Evolutionary conservation across 257 asterid genomes (phyloP), one percentile per base, ranked within the genome.

Genomic region (Scutellaria galericulata): DNA sequence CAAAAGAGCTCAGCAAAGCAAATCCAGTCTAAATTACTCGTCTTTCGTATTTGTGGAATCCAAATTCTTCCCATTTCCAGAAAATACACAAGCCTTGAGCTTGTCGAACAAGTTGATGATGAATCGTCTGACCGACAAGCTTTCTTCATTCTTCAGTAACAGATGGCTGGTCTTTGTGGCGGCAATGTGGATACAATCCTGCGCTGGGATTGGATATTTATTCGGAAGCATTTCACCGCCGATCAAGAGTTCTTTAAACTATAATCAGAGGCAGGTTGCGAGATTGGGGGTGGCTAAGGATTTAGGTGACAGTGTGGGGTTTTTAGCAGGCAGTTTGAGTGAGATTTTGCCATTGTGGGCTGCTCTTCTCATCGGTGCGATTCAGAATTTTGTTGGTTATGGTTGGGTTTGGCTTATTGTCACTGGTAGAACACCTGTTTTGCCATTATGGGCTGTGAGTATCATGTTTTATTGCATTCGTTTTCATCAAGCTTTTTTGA

Each of bases 101-200:
- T 11, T 54, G 64, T n/a, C 14, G 11, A 9, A 4, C 3, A 61
- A 22, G 27, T 63, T 31, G 31, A 44, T 22, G 22, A 75, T 83
- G 83, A 68, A 75, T 9, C 9, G 54, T 64, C 46, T 84, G 47
- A 47, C 10, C 27, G 79, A 76, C 40, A 68, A 55, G 13, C 5
- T 84, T 1, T 66, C 77, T 7, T 71, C 81, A 1, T 81, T 91
- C 56, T 52, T 83, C 11, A 81, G 73, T 40, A 83, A 86, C 66
- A 72, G 91, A 86, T 91, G 97, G 96, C 90, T 91, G 45, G 95
- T 89, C 37, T 91, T 89, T 37, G 96, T 91, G 37, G 95, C 93
- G 7, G 85, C 96, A 73, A 91, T 91, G 91, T 89, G 96, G 96
- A 86, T 91, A 40, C 93, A 87, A 66, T 91, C 97, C 0, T 91